phyloP scores from a whole-genome alignment of 1,284 basidiomycete species.

The Apiotrichum mycotoxinovorans region DNA sequence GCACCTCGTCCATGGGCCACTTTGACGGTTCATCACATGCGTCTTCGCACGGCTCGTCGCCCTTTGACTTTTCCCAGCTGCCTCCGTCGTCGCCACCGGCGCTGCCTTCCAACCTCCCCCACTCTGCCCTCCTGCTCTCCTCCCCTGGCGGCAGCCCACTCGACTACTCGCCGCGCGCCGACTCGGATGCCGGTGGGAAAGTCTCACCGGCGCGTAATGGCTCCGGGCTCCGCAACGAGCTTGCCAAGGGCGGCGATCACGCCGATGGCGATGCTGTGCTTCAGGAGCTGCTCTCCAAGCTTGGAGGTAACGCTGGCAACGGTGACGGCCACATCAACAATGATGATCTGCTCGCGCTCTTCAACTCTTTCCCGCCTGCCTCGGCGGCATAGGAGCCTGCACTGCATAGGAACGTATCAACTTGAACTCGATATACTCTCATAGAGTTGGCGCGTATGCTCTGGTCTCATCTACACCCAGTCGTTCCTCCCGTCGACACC shows the following conservation, averaged over 20 bases:
- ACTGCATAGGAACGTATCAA: no score
- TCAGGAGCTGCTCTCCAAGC: constrained; percentile 18
- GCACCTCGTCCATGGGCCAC: constrained; percentile 30
- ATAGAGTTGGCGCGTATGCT: no score
- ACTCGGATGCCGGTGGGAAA: not conserved
- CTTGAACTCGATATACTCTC: no score
- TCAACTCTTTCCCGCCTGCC: constrained; percentile 17
- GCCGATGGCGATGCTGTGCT: not conserved
- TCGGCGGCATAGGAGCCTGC: not conserved
- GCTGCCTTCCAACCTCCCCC: constrained; percentile 26
- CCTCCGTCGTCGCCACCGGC: constrained; percentile 40
- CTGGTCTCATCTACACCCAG: no score
- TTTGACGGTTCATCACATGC: not conserved
- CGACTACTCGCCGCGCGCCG: constrained; percentile 8
- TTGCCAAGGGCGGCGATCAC: constrained; percentile 1
- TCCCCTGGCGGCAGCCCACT: constrained; percentile 19
- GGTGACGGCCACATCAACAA: not conserved
- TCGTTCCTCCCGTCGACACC: no score
- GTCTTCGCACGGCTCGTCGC: constrained; percentile 15
- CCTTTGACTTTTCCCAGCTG: constrained; percentile 43
- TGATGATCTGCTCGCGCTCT: constrained; percentile 21
- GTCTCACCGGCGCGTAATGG: constrained; percentile 1
- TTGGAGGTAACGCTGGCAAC: no score
- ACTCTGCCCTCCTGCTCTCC: constrained; percentile 34
- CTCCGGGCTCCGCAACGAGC: constrained; percentile 11